These are phyloP conservation scores for Cladosporium sp. DNA, from an alignment of 2,329 filamentous ascomycete genomes.

Conservation along the genomic window DNA sequence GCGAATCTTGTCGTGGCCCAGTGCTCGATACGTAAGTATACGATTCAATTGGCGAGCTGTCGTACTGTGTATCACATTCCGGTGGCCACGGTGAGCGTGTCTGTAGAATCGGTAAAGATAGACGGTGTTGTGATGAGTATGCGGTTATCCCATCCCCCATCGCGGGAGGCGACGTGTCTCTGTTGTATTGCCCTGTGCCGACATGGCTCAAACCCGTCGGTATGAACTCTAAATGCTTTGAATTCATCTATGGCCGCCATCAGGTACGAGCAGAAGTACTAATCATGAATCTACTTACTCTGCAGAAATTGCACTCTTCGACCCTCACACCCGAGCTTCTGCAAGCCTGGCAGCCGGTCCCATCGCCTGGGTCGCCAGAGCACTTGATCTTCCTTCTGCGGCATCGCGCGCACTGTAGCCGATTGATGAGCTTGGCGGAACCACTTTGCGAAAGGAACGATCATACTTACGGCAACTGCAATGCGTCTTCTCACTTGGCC, in stretches of 20 bases:
- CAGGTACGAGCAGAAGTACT: neutral
- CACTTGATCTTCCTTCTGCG: slow-evolving; percentile 92
- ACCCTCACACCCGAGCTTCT: slow-evolving; percentile 61
- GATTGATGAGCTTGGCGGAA: neutral
- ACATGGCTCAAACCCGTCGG: neutral
- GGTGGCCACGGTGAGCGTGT: slow-evolving; percentile 20
- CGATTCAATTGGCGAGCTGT: slow-evolving; percentile 22
- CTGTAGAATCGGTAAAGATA: slow-evolving; percentile 24
- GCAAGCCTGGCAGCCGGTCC: slow-evolving; percentile 77
- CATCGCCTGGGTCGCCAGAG: slow-evolving; percentile 73
- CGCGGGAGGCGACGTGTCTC: slow-evolving; percentile 4
- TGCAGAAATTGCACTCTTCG: slow-evolving; percentile 65
- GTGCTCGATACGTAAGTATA: slow-evolving; percentile 24
- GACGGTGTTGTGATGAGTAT: slow-evolving; percentile 11
- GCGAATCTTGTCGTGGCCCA: slow-evolving; percentile 21
- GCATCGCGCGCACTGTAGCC: slow-evolving; percentile 73
- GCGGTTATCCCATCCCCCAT: slow-evolving; percentile 5
- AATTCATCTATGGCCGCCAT: neutral
- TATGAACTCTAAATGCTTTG: slow-evolving; percentile 2
- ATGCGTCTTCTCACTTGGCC: slow-evolving; percentile 45
- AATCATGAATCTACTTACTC: slow-evolving; percentile 47
- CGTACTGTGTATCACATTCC: slow-evolving; percentile 24
- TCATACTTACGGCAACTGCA: slow-evolving; percentile 43
- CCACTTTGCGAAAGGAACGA: neutral
- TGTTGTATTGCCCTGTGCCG: neutral